Conservation (phyloP, 345 rosid species). For the Geranium brycei region DNA sequence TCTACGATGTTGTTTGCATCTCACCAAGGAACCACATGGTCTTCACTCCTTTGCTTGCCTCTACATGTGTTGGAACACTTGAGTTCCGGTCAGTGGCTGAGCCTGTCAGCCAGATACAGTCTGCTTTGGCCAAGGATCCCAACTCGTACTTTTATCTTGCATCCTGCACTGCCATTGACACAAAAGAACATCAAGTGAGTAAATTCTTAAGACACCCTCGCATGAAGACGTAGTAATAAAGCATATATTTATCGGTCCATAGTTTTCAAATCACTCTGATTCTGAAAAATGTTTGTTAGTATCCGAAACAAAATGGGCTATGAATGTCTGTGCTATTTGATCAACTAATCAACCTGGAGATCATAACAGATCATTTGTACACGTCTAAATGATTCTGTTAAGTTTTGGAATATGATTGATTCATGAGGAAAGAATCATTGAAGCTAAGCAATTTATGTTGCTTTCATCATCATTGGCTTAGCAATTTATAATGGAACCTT, state of each 20-base stretch:
- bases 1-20: constrained; percentile 55
- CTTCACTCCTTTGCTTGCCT: constrained; percentile 67
- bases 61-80: constrained; percentile 69
- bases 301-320: no score
- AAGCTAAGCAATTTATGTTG: no score
- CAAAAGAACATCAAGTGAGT: constrained; percentile 59
- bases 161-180: constrained; percentile 57
- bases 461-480: not conserved
- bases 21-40: constrained; percentile 85
- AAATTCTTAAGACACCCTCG: not conserved
- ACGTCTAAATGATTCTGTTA: no score
- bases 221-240: not conserved
- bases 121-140: constrained; percentile 57
- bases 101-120: constrained; percentile 69
- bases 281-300: no score
- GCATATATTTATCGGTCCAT: no score
- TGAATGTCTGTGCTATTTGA: no score
- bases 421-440: no score
- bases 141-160: constrained; percentile 79
- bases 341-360: no score
- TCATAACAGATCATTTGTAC: no score
- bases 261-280: no score
- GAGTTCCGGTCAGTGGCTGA: constrained; percentile 89
- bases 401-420: no score
- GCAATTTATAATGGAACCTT: not conserved